These are phyloP conservation scores for Monosporascus sp. DNA, from an alignment of 2,329 filamentous ascomycete genomes.

Conservation along the genomic window DNA sequence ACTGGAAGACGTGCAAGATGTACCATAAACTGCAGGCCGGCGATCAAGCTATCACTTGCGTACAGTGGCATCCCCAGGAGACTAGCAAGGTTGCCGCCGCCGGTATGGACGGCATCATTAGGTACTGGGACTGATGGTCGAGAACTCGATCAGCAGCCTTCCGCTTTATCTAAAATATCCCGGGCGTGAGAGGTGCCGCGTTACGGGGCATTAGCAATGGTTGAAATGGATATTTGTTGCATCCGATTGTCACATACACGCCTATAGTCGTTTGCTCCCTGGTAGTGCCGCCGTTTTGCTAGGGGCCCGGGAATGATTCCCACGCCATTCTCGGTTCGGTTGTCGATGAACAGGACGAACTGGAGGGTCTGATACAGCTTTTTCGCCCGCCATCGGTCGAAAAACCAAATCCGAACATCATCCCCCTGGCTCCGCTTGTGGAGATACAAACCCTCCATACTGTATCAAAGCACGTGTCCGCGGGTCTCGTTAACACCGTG, in stretches of 20 bases:
- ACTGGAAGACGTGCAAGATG: slow-evolving; percentile 99
- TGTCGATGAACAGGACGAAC: too few relatives aligned
- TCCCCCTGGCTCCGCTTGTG: too few relatives aligned
- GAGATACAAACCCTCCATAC: too few relatives aligned
- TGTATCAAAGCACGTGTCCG: too few relatives aligned
- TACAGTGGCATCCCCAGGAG: slow-evolving; percentile 97
- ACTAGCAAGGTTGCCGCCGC: slow-evolving; percentile 90
- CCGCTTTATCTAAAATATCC: too few relatives aligned
- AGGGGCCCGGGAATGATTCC: neutral
- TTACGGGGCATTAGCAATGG: neutral
- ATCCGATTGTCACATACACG: neutral
- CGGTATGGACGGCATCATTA: slow-evolving; percentile 81
- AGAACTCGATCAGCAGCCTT: neutral
- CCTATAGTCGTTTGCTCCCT: neutral
- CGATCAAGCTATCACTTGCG: slow-evolving; percentile 75
- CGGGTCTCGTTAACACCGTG: too few relatives aligned
- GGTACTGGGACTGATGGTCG: slow-evolving; percentile 75
- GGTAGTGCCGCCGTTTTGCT: neutral
- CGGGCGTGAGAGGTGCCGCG: too few relatives aligned
- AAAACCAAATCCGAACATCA: too few relatives aligned
- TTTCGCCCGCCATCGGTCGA: too few relatives aligned
- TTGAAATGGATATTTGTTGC: neutral
- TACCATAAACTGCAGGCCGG: slow-evolving; percentile 90
- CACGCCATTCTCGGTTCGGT: too few relatives aligned
- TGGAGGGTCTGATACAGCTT: too few relatives aligned